A percentile compares a stretch with the other conserved stretches of the same genome.
Conservation (phyloP, 2,329 filamentous ascomycete species). For the Pseudogymnoascus sp. region DNA sequence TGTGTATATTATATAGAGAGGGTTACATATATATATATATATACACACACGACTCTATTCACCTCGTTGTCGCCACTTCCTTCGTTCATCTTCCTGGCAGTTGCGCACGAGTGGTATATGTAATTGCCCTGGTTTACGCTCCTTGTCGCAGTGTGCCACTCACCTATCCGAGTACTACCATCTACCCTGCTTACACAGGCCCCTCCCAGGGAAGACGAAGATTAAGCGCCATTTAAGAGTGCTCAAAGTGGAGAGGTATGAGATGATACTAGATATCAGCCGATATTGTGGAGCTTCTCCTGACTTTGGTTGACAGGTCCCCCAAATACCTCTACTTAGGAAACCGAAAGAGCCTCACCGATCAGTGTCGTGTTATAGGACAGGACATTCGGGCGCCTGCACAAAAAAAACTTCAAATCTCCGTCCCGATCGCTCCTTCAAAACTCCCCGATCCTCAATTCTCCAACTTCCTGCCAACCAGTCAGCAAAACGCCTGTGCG, state of each 20-base stretch:
- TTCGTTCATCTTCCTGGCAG: background rate
- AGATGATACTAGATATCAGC: conserved; percentile 4
- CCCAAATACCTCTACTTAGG: background rate
- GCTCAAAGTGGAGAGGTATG: conserved; percentile 1
- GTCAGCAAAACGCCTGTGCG: background rate
- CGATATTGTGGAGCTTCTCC: conserved; percentile 3
- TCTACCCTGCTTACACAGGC: background rate
- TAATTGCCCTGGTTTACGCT: background rate
- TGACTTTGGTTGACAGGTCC: conserved; percentile 4
- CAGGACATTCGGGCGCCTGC: background rate
- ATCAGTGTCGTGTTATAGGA: background rate
- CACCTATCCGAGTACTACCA: background rate
- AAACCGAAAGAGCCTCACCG: background rate
- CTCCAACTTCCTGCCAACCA: background rate
- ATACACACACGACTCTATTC: background rate
- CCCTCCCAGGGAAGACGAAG: background rate
- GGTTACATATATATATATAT: background rate
- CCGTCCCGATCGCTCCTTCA: background rate
- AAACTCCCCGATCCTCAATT: background rate
- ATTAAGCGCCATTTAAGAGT: background rate
- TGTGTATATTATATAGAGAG: background rate
- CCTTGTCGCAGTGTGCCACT: background rate
- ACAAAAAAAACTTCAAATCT: background rate
- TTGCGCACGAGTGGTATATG: background rate
- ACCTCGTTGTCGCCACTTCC: background rate